phyloP scores from a whole-genome alignment of 768 basidiomycete genomes.

The Kwoniella sp. region DNA sequence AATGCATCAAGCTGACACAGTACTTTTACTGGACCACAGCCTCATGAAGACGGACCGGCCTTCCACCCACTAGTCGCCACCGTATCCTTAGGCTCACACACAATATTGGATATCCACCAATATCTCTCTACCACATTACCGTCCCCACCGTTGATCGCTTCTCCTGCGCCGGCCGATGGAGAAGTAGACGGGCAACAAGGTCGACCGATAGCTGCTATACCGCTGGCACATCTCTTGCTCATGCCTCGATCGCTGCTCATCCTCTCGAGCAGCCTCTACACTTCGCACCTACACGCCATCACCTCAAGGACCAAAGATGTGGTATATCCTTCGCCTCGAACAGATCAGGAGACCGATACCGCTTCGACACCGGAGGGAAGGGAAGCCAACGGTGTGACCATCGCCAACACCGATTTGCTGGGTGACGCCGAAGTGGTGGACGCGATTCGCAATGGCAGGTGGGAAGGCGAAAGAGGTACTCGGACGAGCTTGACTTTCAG shows the following conservation, averaged over 20 bases:
- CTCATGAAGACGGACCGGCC: conserved; percentile 88
- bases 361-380: neutral
- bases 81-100: conserved; percentile 81
- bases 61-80: conserved; percentile 88
- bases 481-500: conserved; percentile 85
- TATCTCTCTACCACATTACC: conserved; percentile 58
- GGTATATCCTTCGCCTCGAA: conserved; percentile 10
- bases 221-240: conserved; percentile 72
- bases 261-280: conserved; percentile 71
- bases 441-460: conserved; percentile 61
- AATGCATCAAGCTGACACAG: neutral
- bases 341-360: conserved; percentile 39
- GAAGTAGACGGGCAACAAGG: conserved; percentile 21
- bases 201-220: conserved; percentile 65
- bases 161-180: conserved; percentile 18
- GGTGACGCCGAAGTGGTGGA: conserved; percentile 57
- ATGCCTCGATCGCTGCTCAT: conserved; percentile 85
- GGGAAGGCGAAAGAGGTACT: conserved; percentile 58
- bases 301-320: conserved; percentile 63
- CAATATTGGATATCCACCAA: conserved; percentile 78
- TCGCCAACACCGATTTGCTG: conserved; percentile 68
- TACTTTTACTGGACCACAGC: no score
- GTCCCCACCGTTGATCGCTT: conserved; percentile 43
- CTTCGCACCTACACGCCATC: conserved; percentile 79
- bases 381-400: conserved; percentile 47